Base-by-base conservation (phyloP, 345 rosid species). In the Schrenkiella parvula region DNA sequence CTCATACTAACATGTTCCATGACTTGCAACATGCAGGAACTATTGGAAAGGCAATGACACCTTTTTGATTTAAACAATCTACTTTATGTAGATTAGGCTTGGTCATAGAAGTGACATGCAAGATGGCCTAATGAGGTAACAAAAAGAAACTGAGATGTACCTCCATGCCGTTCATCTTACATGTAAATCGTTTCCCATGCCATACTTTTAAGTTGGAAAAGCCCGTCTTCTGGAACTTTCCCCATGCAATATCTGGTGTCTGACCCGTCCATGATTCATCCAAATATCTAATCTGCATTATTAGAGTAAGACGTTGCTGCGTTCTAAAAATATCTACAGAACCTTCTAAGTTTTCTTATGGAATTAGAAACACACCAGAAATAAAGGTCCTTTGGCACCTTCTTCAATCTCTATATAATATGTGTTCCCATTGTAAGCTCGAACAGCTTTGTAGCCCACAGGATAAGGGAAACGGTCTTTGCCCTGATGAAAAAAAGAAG, bases 391-490 rank as follows among this genome's bases (percentile, higher is more conserved):
- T 73, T 86, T 88, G 43, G 84, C 71, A 71, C 93, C 96, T 81
- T 93, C 89, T 57, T 63, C 79, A 74, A 87, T 86, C 82, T 93
- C 90, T 82, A 89, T 78, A 69, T 80, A 85, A 41, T 78, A 90
- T 32, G 70, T 72, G 83, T 67, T 69, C 61, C 87, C 96, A 57
- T 79, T 84, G 52, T 81, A 82, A 80, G 78, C 80, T 73, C 93
- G 88, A 54, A 82, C 78, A 66, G 96, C 97, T 26, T 52, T 84
- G 80, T 85, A 93, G 15, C 97, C 96, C 76, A 89, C 86, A 6
- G 96, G 98, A 82, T 90, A 93, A 74, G 98, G 97, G 80, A 85
- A 86, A 7, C 97, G 92, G 79, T 85, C 96, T 84, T 88, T 88
- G 2, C 98, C 96, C 98, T 93, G 57, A 52, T 70, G 51, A n/a